Conservation (phyloP, 164 flowering plant species). For the Kingdonia uniflora region DNA sequence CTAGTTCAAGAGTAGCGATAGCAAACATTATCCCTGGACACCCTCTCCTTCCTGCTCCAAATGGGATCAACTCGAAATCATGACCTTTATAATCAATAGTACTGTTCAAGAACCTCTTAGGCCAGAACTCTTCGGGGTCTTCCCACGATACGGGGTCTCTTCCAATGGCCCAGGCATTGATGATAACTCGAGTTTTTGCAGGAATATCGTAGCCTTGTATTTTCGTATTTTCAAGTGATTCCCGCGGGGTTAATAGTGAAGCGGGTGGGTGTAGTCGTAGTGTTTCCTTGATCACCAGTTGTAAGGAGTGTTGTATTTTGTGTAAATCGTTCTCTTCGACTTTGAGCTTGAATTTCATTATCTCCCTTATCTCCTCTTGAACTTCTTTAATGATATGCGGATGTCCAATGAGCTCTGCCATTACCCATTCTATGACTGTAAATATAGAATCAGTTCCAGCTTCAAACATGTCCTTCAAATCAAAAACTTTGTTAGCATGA, state of each 20-base stretch:
- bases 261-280: slow-evolving; percentile 45
- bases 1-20: slow-evolving; percentile 27
- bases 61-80: slow-evolving; percentile 41
- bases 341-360: slow-evolving; percentile 3
- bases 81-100: slow-evolving; percentile 36
- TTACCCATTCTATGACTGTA: slow-evolving; percentile 13
- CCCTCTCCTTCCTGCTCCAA: slow-evolving; percentile 45
- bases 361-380: slow-evolving; percentile 11
- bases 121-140: slow-evolving; percentile 32
- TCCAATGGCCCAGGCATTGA: slow-evolving; percentile 46
- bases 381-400: slow-evolving; percentile 10
- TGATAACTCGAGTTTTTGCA: slow-evolving; percentile 30
- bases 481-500: too few species aligned
- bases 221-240: slow-evolving; percentile 29
- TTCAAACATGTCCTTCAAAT: slow-evolving; percentile 12
- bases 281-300: slow-evolving; percentile 42
- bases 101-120: slow-evolving; percentile 41
- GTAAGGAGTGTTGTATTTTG: slow-evolving; percentile 31
- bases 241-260: slow-evolving; percentile 39
- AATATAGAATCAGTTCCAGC: slow-evolving; percentile 7
- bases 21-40: slow-evolving; percentile 40
- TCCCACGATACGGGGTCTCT: slow-evolving; percentile 38
- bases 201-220: slow-evolving; percentile 40
- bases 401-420: slow-evolving; percentile 9
- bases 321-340: slow-evolving; percentile 9